Base-by-base conservation (phyloP, 129 eudicot genomes). In the Apium graveolens region DNA sequence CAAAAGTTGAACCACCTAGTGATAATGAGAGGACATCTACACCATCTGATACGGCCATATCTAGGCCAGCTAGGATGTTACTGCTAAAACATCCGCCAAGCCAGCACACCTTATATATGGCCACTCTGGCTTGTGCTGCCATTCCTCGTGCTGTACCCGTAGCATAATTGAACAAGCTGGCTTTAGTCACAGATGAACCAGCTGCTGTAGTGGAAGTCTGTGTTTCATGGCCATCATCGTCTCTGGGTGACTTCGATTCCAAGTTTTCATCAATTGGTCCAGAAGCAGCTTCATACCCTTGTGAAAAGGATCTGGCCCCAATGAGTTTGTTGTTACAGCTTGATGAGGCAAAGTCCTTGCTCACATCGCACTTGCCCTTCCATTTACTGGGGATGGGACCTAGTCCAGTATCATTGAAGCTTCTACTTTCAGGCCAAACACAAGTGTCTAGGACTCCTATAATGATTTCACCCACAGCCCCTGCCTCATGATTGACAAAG, bases 371-470 rank as follows among this genome's bases (percentile, higher is more conserved):
- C 88, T 53, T 82, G 9, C 98, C 98, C 75, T 82, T 88, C 98
- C 98, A 93, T 66, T 77, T 65, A 17, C 73, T 27, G 1, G 98
- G 98, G 51, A 90, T 74, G 1, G 93, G 90, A 18, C 93, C 96
- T 2, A 90, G 83, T 14, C 85, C 96, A 1, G 82, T 80, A 74
- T 93, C 98, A 6, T 87, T 81, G 21, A 81, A 86, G 63, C 96
- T 87, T 57, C 82, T 85, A 57, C 80, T 46, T 78, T 86, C 96
- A 0, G 96, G 96, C 98, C 98, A 90, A 34, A 90, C 90, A 9
- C 98, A 96, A 0, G 96, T 88, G 87, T 93, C 98, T 44, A 90
- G 72, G 76, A 93, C 91, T 45, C 98, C 98, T 8, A 93, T 73
- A 44, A 92, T 70, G 16, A 90, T 91, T 24, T 92, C 90, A 41